Percentiles rank a stretch among this genome's conserved stretches.
Conservation (phyloP, 352 stramenopile species). For the Thraustochytrium sp. region DNA sequence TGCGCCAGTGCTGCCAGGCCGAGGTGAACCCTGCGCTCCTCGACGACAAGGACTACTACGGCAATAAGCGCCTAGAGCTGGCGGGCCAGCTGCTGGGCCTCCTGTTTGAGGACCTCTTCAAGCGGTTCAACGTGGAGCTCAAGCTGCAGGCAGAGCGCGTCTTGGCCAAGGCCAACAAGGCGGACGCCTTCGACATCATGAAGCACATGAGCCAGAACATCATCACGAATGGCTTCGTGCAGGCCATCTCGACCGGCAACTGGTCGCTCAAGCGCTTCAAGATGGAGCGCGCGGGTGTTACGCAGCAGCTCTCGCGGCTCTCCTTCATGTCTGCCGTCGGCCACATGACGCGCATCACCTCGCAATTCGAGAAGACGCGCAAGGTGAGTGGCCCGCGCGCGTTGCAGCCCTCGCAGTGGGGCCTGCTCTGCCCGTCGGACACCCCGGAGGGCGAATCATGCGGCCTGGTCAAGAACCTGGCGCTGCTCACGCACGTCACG, state of each 20-base stretch:
- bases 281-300: conserved; percentile 90
- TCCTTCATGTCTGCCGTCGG: conserved; percentile 97
- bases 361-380: conserved; percentile 95
- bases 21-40: conserved; percentile 63
- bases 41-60: conserved; percentile 99
- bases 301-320: conserved; percentile 90
- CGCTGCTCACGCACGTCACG: conserved; percentile 94
- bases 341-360: conserved; percentile 99
- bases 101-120: conserved; percentile 98
- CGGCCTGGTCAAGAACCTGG: conserved; percentile 98
- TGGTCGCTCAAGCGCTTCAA: conserved; percentile 99
- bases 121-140: conserved; percentile 96
- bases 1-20: conserved; percentile 72
- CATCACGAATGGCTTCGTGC: conserved; percentile 85
- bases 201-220: conserved; percentile 94
- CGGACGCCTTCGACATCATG: conserved; percentile 95
- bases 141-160: conserved; percentile 63
- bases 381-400: conserved; percentile 96
- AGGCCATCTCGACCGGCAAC: conserved; percentile 87
- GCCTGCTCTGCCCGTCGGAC: conserved; percentile 97
- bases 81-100: conserved; percentile 94
- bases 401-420: conserved; percentile 97
- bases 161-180: conserved; percentile 93
- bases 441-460: conserved; percentile 98
- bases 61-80: conserved; percentile 99